Evolutionary conservation across 2,329 filamentous ascomycete species (phyloP), one percentile per base, ranked within the genome.

Genomic region (Botryotinia calthae): DNA sequence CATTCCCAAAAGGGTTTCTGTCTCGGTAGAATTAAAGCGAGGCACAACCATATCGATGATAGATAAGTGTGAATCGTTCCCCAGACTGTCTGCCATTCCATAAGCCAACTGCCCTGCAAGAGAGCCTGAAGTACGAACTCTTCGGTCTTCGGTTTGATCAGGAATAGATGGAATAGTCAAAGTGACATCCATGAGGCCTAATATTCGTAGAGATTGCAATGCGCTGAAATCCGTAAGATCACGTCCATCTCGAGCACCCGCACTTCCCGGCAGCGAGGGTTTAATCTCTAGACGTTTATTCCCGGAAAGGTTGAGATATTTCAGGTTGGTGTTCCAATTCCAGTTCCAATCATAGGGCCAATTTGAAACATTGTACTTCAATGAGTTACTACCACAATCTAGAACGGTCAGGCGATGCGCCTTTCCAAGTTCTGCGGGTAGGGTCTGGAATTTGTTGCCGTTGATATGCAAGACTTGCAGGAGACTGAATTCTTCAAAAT

Each of bases 321-420:
- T 92, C 76, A 99, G 84, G 78, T 98, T 97, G 66, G 93, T 93
- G 79, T 99, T 99, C 86, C 96, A 93, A 80, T 98, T 98, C 96
- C 96, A 99, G 79, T 99, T 99, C 96, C 96, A 99, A 81, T 99
- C 96, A 81, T 99, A 99, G 0, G 95, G 96, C 86, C 97, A 97
- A 80, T 99, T 99, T 44, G 94, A 96, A 65, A 99, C 97, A 81
- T 99, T 99, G 87, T 99, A 99, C 82, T 98, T 99, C 73, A 99
- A 86, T 34, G 89, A 90, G 80, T 99, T 99, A 86, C 93, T 98
- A 74, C 95, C 95, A 75, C 97, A 97, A 82, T 99, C 96, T 68
- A 99, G 86, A 67, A 98, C 92, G 8, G 94, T 91, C 40, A 99
- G 87, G 82, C 96, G 96, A 83, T 94, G 93, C 62, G 97, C 94